These are phyloP conservation scores for Tylopilus vinaceipallidus DNA, from an alignment of 768 basidiomycete genomes.

Conservation along the genomic window DNA sequence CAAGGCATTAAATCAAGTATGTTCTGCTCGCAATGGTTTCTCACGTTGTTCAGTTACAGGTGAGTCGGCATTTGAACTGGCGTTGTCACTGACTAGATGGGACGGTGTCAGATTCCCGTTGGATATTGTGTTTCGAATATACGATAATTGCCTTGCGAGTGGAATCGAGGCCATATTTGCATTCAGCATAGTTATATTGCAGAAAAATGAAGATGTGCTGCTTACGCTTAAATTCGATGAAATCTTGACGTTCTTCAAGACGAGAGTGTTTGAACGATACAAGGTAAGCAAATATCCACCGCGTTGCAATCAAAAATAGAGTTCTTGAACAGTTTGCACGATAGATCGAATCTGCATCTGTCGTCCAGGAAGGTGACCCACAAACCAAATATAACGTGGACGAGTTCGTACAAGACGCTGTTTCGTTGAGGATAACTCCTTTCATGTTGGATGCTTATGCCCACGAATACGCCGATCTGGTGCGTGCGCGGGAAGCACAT, in stretches of 20 bases:
- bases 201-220: slow-evolving; percentile 82
- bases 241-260: slow-evolving; percentile 81
- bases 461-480: slow-evolving; percentile 82
- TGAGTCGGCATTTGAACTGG: slow-evolving; percentile 30
- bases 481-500: slow-evolving; percentile 78
- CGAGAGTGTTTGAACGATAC: slow-evolving; percentile 79
- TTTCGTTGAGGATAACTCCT: slow-evolving; percentile 83
- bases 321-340: background rate
- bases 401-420: slow-evolving; percentile 85
- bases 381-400: slow-evolving; percentile 60
- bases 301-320: background rate
- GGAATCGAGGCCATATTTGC: slow-evolving; percentile 97
- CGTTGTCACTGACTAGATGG: background rate
- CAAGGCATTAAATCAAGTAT: slow-evolving; percentile 97
- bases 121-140: slow-evolving; percentile 92
- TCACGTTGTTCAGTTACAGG: slow-evolving; percentile 97
- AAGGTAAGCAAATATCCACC: slow-evolving; percentile 37
- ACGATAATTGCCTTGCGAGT: slow-evolving; percentile 93
- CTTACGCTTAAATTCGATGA: slow-evolving; percentile 88
- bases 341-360: slow-evolving; percentile 30
- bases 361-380: slow-evolving; percentile 18
- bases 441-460: slow-evolving; percentile 93
- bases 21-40: slow-evolving; percentile 98
- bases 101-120: slow-evolving; percentile 73
- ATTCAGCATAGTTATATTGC: slow-evolving; percentile 83